Evolutionary conservation across 2,329 filamentous ascomycete genomes (phyloP).

Genomic region (Magnaporthiopsis rhizophila): DNA sequence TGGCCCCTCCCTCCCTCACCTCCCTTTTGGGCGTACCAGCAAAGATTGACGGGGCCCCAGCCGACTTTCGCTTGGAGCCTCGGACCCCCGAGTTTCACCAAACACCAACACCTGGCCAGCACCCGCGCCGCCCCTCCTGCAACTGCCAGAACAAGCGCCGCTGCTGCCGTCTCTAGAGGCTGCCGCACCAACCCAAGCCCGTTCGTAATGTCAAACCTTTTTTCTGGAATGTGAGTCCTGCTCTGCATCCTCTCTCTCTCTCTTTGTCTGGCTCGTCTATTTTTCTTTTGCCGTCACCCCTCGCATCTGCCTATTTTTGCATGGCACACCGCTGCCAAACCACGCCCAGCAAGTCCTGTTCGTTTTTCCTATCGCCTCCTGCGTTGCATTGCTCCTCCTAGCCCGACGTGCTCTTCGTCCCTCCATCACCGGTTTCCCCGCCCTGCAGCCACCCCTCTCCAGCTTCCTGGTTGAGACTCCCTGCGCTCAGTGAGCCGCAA

Average conservation of each 20-base stretch:
- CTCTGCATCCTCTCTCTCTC: neutral
- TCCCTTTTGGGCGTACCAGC: neutral
- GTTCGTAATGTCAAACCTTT: slow-evolving; percentile 22
- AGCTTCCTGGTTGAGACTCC: neutral
- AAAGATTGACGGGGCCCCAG: neutral
- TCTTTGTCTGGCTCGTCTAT: neutral
- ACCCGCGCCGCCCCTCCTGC: neutral
- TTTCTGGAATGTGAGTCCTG: slow-evolving; percentile 18
- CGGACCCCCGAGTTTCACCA: slow-evolving; percentile 2
- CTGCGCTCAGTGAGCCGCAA: slow-evolving; percentile 8
- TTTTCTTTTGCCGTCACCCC: neutral
- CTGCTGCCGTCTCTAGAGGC: neutral
- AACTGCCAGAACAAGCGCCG: neutral
- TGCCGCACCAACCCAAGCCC: neutral
- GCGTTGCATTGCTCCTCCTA: neutral
- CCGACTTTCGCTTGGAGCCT: neutral
- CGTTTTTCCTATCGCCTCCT: neutral
- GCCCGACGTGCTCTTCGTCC: neutral
- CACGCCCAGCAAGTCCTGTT: neutral
- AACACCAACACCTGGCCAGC: slow-evolving; percentile 1
- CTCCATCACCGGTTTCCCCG: neutral
- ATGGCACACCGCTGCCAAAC: neutral
- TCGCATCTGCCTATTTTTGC: neutral
- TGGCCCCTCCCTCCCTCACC: neutral
- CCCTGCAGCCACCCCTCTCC: no score